phyloP scores from a whole-genome alignment of 495 filamentous ascomycete genomes.

The Trichoderma gamsii region DNA sequence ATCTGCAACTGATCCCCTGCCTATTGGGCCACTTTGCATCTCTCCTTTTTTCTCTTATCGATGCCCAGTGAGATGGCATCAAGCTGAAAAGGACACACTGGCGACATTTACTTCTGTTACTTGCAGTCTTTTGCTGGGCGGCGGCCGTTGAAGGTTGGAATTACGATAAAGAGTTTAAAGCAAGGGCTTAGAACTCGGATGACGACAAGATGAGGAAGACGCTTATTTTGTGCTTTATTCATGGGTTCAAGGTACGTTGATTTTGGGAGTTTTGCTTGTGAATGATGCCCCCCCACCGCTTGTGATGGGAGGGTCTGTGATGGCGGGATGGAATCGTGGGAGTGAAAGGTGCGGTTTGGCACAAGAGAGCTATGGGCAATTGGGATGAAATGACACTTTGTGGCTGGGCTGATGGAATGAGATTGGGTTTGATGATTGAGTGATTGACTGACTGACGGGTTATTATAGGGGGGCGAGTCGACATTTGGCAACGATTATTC shows the following conservation, averaged over 20 bases:
- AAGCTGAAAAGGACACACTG: neutral
- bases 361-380: too few relatives aligned
- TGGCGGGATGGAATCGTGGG: neutral
- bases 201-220: slow-evolving; percentile 72
- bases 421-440: slow-evolving; percentile 16
- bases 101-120: neutral
- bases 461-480: slow-evolving; percentile 68
- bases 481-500: slow-evolving; percentile 64
- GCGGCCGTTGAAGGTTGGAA: neutral
- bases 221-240: slow-evolving; percentile 85
- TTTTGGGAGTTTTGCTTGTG: neutral
- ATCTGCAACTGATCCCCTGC: neutral
- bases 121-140: neutral
- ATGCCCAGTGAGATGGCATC: slow-evolving; percentile 2
- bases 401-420: neutral
- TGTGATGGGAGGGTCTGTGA: neutral
- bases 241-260: slow-evolving; percentile 86
- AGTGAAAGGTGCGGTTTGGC: neutral
- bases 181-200: neutral
- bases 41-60: too few relatives aligned
- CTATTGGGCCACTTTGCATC: neutral
- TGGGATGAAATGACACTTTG: too few relatives aligned
- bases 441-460: neutral
- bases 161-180: neutral
- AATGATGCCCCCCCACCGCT: neutral